Conservation (phyloP, 495 filamentous ascomycete species). For the Penicillium pancosmium region DNA sequence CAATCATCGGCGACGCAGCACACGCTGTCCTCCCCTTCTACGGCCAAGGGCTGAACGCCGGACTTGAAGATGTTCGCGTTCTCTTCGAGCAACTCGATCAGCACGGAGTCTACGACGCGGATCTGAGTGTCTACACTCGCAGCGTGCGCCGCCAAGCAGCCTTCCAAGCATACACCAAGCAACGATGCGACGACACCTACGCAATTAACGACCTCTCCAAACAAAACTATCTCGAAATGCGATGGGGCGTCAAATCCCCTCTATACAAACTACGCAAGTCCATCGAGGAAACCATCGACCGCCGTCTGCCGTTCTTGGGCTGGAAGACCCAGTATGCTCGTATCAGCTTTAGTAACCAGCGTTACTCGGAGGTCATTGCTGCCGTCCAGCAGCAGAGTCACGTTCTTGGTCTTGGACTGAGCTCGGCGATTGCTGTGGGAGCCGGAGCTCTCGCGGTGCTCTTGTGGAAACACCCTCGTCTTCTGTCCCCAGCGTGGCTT, state of each 20-base stretch:
- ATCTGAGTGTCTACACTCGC: constrained; percentile 41
- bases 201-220: constrained; percentile 93
- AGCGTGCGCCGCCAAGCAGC: constrained; percentile 53
- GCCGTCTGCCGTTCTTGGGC: constrained; percentile 73
- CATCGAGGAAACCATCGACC: constrained; percentile 80
- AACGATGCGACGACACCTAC: constrained; percentile 75
- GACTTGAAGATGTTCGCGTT: constrained; percentile 81
- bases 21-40: constrained; percentile 99
- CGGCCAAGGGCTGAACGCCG: constrained; percentile 86
- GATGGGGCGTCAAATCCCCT: constrained; percentile 72
- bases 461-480: constrained; percentile 36
- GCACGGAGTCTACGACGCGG: constrained; percentile 51
- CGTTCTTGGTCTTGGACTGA: constrained; percentile 49
- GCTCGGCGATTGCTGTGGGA: constrained; percentile 28
- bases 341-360: constrained; percentile 88
- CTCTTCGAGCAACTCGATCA: constrained; percentile 75
- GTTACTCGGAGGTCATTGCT: constrained; percentile 80
- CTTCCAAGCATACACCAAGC: constrained; percentile 70
- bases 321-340: constrained; percentile 93
- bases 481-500: constrained; percentile 18
- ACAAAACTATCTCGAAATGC: constrained; percentile 93
- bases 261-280: constrained; percentile 78
- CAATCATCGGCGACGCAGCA: constrained; percentile 91
- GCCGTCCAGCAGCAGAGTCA: constrained; percentile 68
- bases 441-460: constrained; percentile 32